Base-by-base conservation (phyloP, 805 yeast genomes). In the Nakazawaea holstii region DNA sequence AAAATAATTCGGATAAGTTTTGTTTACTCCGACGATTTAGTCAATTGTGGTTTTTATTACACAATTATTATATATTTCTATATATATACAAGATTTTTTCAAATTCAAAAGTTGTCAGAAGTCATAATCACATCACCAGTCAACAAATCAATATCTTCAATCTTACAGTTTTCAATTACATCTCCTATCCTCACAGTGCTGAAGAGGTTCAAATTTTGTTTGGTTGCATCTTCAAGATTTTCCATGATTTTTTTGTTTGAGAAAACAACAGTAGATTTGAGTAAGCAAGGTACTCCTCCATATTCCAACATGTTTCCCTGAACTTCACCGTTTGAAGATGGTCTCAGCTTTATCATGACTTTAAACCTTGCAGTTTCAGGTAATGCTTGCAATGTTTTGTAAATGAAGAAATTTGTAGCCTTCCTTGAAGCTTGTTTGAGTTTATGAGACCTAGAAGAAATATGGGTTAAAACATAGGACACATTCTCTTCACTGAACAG, bases 161-260 rank as follows among this genome's bases (percentile, higher is more conserved):
- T 64, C 17, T 54, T 55, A 28, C 76, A 73, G 42, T 64, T 62
- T 7, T 60, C 64, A 4, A 76, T 55, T 0, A 62, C 48, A 41
- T 73, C 76, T 1, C 82, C 82, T 33, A 77, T 68, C 10, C 56
- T 59, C 24, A 77, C 68, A 30, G 65, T 52, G 28, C 50, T 50
- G 27, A 55, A 56, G 11, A 39, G 27, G 28, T 52, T 39, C 33
- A 46, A 49, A 6, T 53, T 54, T 26, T 46, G 53, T 1, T 50
- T 55, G 14, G 55, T 54, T 15, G 58, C 41, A 8, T 61, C 55
- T 38, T 59, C 62, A 56, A 64, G 53, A 26, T 49, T 45, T 17
- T 48, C 36, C 13, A 52, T 9, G 4, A 46, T 6, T 20, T 43
- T 44, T 10, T 24, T 15, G 15, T 39, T 40, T 1, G 46, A 39